Evolutionary conservation across 2,329 filamentous ascomycete genomes (phyloP), one percentile per base, ranked within the genome.

Genomic region (Bipolaris victoriae): DNA sequence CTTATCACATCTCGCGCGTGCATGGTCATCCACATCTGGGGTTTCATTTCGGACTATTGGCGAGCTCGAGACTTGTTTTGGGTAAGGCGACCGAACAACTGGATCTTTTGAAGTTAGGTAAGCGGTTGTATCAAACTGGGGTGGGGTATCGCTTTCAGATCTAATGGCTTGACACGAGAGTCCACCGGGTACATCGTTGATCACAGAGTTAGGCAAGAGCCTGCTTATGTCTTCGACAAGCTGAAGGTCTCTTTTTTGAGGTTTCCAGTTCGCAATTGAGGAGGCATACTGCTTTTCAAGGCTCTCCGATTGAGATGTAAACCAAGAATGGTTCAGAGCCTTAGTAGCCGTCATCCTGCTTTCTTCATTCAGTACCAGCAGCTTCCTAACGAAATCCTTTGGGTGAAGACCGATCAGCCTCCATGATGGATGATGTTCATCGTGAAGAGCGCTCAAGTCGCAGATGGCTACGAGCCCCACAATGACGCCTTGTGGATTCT

Each of bases 311-410:
- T 85, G 80, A 7, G 71, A 64, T 1, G 79, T 79, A 63, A 88
- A 85, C 86, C 86, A 88, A 9, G 65, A 53, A 70, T 87, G 84
- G 9, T 68, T 52, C 31, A 87, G 66, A 3, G 84, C 84, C 68
- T 85, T 67, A n/a, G 78, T 77, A 2, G 79, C 84, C 9, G 81
- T 82, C 73, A 86, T 76, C 26, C 86, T 79, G 37, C 74, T 57
- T 3, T 72, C 62, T 61, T 84, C 84, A 20, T 85, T 76, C 1
- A 83, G 72, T 0, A 81, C 71, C 0, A 88, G 76, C 11, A 87
- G 78, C 15, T 74, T 75, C 33, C 73, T 77, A 58, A 88, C 79
- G 61, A 88, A 86, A 44, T 83, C 76, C 62, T 82, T 84, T 2
- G 83, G 78, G 24, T 77, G 74, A 24, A 64, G 53, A 41, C 78